These are phyloP conservation scores for Cichorium intybus DNA, from an alignment of 140 eudicot species.

Conservation along the genomic window DNA sequence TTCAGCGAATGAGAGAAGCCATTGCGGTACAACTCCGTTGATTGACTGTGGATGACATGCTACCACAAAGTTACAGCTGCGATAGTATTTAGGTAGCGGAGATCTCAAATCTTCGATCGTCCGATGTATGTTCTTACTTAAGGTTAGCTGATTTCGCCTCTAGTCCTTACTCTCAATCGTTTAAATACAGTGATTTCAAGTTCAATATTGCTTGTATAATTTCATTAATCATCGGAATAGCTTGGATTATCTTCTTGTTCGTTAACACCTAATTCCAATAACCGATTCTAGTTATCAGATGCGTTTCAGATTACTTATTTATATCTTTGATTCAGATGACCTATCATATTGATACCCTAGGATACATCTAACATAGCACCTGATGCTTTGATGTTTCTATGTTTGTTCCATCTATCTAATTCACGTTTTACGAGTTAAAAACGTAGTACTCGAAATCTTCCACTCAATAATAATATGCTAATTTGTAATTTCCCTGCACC, in stretches of 20 bases:
- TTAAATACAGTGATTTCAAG: background rate
- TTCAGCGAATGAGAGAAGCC: conserved; percentile 19
- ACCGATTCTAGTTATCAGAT: background rate
- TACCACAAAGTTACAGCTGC: conserved; percentile 10
- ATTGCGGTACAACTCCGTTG: conserved; percentile 15
- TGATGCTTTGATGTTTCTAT: conserved; percentile 2
- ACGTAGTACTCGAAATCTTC: background rate
- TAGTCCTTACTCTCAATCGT: conserved; percentile 8
- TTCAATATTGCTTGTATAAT: conserved; percentile 5
- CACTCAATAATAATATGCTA: background rate
- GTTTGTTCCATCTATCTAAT: background rate
- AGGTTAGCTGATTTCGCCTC: conserved; percentile 24
- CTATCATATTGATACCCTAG: conserved; percentile 4
- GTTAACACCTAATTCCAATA: background rate
- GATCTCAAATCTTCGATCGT: conserved; percentile 18
- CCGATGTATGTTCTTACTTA: conserved; percentile 1
- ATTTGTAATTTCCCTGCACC: background rate
- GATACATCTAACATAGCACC: conserved; percentile 3
- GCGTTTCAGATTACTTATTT: conserved; percentile 6
- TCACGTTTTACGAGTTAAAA: background rate
- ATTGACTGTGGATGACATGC: conserved; percentile 27
- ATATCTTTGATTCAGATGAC: conserved; percentile 1
- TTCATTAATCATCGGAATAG: background rate
- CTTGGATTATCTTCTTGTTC: background rate
- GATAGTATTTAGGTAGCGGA: conserved; percentile 17